Evolutionary conservation across 306 rosid genomes (phyloP).

Genomic region (Sphenostylis stenocarpa): DNA sequence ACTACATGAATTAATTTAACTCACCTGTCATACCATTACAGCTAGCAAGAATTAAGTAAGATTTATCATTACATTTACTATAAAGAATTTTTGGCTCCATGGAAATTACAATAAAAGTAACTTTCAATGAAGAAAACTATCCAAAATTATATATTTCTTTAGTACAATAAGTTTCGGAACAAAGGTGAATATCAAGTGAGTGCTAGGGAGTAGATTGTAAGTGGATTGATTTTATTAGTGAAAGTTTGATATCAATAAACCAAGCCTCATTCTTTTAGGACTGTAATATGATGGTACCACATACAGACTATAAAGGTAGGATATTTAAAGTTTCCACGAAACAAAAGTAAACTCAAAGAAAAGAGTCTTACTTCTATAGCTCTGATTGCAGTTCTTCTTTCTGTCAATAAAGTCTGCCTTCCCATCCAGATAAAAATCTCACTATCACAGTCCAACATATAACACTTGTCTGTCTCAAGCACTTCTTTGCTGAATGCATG

Average conservation of each 20-base stretch:
- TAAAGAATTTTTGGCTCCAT: not conserved
- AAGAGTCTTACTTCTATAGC: conserved; percentile 71
- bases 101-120: not conserved
- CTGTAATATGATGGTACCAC: not conserved
- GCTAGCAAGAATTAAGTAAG: not conserved
- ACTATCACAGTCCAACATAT: conserved; percentile 80
- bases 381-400: conserved; percentile 77
- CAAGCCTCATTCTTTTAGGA: not conserved
- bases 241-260: not conserved
- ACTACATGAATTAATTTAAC: conserved; percentile 3
- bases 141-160: conserved; percentile 1
- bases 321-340: conserved; percentile 24
- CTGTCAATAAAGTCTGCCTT: conserved; percentile 72
- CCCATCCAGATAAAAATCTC: conserved; percentile 96
- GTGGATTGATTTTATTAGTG: not conserved
- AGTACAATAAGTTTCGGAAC: not conserved
- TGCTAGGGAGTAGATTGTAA: not conserved
- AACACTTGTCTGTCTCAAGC: conserved; percentile 87
- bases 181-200: not conserved
- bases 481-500: conserved; percentile 54
- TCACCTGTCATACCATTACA: conserved; percentile 11
- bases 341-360: conserved; percentile 7
- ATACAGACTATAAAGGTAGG: not conserved
- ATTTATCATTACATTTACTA: conserved; percentile 1
- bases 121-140: not conserved